These are phyloP conservation scores for Myxozyma sirexii DNA, from an alignment of 805 yeast species.

Conservation along the genomic window DNA sequence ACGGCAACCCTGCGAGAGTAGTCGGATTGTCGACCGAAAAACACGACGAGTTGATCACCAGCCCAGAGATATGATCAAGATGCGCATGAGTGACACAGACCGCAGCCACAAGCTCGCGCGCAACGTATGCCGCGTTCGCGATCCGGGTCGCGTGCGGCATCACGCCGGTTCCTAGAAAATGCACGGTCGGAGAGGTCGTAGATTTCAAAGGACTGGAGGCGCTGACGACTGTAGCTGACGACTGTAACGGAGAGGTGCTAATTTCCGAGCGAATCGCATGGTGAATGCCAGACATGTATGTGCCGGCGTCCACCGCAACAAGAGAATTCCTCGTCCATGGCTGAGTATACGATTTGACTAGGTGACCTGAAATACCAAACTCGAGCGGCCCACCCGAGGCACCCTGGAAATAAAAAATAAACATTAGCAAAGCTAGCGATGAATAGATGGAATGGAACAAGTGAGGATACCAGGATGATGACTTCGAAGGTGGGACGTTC, in stretches of 20 bases:
- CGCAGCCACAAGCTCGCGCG: conserved; percentile 37
- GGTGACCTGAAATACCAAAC: conserved; percentile 64
- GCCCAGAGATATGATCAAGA: conserved; percentile 73
- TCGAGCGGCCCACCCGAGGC: conserved; percentile 86
- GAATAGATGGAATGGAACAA: neutral
- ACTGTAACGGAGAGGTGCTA: neutral
- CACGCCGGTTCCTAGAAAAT: conserved; percentile 24
- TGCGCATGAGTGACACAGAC: conserved; percentile 75
- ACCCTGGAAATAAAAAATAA: conserved; percentile 47
- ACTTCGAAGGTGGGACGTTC: conserved; percentile 37
- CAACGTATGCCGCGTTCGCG: conserved; percentile 37
- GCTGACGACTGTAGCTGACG: neutral
- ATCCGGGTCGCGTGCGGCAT: conserved; percentile 22
- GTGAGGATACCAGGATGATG: conserved; percentile 33
- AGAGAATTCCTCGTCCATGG: conserved; percentile 51
- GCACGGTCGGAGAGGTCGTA: neutral
- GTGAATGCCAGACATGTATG: conserved; percentile 61
- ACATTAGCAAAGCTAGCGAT: no score
- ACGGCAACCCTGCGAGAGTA: conserved; percentile 55
- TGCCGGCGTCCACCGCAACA: conserved; percentile 77
- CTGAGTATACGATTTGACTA: conserved; percentile 58
- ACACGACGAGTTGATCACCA: conserved; percentile 72
- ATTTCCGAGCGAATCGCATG: conserved; percentile 43
- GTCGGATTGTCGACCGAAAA: conserved; percentile 46
- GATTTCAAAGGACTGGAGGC: no score